Base-by-base conservation (phyloP, 805 yeast species). In the Pachysolen tannophilus region DNA sequence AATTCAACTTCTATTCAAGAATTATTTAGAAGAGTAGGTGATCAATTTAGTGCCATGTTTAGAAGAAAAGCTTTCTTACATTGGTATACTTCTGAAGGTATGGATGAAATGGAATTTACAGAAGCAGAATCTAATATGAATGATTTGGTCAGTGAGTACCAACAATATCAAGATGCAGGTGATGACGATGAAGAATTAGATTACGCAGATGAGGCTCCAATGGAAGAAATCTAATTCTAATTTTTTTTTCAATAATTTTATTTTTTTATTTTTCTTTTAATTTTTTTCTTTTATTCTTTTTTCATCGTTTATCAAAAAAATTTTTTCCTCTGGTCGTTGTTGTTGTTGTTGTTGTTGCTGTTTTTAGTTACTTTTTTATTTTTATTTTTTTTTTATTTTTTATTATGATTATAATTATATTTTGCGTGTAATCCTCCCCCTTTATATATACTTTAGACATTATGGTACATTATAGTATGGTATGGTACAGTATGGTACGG, bases 71-170 rank as follows among this genome's bases (percentile, higher is more conserved):
- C 96, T 44, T 87, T 87, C 77, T 78, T 87, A 65, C 95, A 87
- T 63, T 87, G 96, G 96, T 87, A 85, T 65, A 83, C 92, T 8
- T 73, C 80, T 48, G 96, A 87, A 63, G 96, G 96, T 67, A 87
- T 87, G 96, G 96, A 87, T 55, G 94, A 82, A 65, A 72, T 79
- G 69, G 96, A 87, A 65, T 87, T 87, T 61, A 75, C 86, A 39
- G 96, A 87, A 67, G 96, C 96, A 35, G 94, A 85, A 65, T 78
- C 90, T 37, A 83, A 87, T 58, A 77, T 87, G 87, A 75, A 73
- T 48, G 96, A 87, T 62, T 69, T 87, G 55, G 87, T 86, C 38
- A 75, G 79, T 53, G 96, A 87, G 63, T 79, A 87, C 58, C 92
- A 84, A 65, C 95, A 87, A 65, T 84, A 86, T 66, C 95, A 86